Evolutionary conservation across 2,329 filamentous ascomycete species (phyloP).

Genomic region (Venturia asperata): DNA sequence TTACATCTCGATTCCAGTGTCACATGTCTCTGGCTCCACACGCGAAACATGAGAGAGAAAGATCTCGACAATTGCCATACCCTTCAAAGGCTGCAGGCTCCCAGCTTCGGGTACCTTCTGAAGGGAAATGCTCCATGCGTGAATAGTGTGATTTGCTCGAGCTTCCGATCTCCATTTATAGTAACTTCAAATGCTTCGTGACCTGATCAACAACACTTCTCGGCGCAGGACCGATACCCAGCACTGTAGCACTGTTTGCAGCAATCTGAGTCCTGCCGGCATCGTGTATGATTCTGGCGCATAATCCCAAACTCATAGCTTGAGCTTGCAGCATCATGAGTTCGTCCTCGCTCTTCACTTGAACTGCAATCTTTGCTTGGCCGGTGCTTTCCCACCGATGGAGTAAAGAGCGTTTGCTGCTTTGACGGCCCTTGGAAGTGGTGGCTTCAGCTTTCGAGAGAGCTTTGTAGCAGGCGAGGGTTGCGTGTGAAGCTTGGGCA

Average conservation of each 20-base stretch:
- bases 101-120: not conserved
- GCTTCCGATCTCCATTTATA: conserved; percentile 44
- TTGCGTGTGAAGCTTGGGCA: conserved; percentile 92
- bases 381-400: conserved; percentile 78
- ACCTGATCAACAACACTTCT: conserved; percentile 81
- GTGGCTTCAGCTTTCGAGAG: conserved; percentile 46
- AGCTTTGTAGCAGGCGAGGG: conserved; percentile 91
- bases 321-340: conserved; percentile 68
- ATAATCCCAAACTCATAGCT: conserved; percentile 75
- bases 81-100: not conserved
- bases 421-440: conserved; percentile 28
- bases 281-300: conserved; percentile 84
- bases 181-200: conserved; percentile 74
- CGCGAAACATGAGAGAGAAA: not conserved
- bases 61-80: not conserved
- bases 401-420: conserved; percentile 48
- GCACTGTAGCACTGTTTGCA: conserved; percentile 81
- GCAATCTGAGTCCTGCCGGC: conserved; percentile 97
- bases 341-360: conserved; percentile 69
- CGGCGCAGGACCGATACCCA: conserved; percentile 68
- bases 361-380: conserved; percentile 89
- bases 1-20: not conserved
- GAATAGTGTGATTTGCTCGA: not conserved
- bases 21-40: not conserved
- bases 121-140: not conserved